Conservation (phyloP, 2,329 filamentous ascomycete genomes). For the Venturia pyrina region DNA sequence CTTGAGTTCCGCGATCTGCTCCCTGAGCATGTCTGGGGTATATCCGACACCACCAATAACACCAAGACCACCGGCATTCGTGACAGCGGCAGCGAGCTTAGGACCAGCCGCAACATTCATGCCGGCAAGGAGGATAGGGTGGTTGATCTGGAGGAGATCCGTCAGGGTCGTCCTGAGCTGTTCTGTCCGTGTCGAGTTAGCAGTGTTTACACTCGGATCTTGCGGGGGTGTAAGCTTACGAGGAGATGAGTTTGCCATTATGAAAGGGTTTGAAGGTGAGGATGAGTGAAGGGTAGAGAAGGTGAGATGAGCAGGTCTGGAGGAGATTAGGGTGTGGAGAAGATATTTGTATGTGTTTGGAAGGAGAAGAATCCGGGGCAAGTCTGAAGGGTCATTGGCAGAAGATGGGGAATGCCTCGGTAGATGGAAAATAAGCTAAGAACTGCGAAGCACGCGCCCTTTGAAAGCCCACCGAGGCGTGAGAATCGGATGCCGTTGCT, state of each 20-base stretch:
- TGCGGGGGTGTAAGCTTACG: not conserved
- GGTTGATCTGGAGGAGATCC: conserved; percentile 95
- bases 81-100: conserved; percentile 90
- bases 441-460: not conserved
- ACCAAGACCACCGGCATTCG: conserved; percentile 91
- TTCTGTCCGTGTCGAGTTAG: conserved; percentile 7
- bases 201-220: not conserved
- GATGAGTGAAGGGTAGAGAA: not conserved
- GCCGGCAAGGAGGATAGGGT: conserved; percentile 88
- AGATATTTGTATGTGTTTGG: not conserved
- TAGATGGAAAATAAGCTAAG: not conserved
- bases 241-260: conserved; percentile 3
- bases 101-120: conserved; percentile 99
- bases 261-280: not conserved
- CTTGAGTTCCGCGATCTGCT: conserved; percentile 94
- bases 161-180: conserved; percentile 77
- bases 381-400: not conserved
- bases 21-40: conserved; percentile 91
- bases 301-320: too few relatives aligned
- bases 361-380: not conserved
- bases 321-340: not conserved
- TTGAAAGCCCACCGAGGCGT: not conserved
- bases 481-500: not conserved
- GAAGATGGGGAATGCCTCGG: conserved; percentile 5
- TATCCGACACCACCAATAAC: conserved; percentile 95